Base-by-base conservation (phyloP, 441 rosid species). In the Lepidium campestre region DNA sequence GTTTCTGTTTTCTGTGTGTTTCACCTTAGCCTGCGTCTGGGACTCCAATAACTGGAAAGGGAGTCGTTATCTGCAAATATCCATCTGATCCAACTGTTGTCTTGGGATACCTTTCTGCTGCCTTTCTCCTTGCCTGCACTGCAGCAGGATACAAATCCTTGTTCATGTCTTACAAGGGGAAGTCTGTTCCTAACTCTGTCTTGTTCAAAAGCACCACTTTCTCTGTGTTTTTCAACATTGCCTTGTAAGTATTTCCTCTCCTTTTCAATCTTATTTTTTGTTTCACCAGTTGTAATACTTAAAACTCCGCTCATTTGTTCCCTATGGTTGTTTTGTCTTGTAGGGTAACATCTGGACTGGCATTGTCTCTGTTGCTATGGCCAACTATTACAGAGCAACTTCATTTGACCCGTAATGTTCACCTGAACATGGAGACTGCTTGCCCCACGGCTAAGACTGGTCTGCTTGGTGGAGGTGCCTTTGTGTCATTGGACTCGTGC, bases 391-490 rank as follows among this genome's bases (percentile, higher is more conserved):
- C 86, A 23, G 99, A 91, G 83, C 94, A 89, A 14, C 77, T 84
- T 56, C 96, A 91, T 81, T 71, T 83, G 85, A 65, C 68, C 11
- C 82, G 78, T 68, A 88, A 84, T 29, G 83, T 88, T 15, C 93
- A 91, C 72, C 77, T 40, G 58, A 79, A 82, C 73, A 67, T 73
- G 2, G 52, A 77, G 39, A 72, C 83, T 5, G 64, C 32, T 2
- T 94, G 99, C 82, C 98, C 94, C 31, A 94, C 99, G 4, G 99
- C 99, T 14, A 91, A 91, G 79, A 86, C 98, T 11, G 98, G 99
- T 59, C 85, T 94, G 25, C 85, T 94, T 1, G 98, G 98, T 35
- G 97, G 99, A 0, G 98, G 97, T 36, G 99, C 99, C 7, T 89
- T 94, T 67, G 80, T 87, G 19, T 94, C 98, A n/a, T 88, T 91